These are phyloP conservation scores for Teratosphaeria viscida DNA, from an alignment of 2,329 filamentous ascomycete species.

Conservation along the genomic window DNA sequence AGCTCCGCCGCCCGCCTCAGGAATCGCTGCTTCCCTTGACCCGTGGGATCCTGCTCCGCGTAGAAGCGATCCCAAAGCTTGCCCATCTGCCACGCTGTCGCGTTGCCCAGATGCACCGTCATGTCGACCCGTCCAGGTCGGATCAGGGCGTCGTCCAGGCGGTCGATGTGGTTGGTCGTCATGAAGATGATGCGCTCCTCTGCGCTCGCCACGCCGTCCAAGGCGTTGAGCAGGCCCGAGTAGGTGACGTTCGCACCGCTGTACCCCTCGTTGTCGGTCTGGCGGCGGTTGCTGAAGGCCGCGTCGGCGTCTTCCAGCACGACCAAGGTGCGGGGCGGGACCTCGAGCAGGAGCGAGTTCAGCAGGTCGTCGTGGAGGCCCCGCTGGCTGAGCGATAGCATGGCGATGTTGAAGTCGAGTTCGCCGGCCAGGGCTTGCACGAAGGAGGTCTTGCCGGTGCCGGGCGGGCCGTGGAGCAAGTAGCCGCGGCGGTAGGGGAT, in stretches of 20 bases:
- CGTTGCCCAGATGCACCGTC: slow-evolving; percentile 81
- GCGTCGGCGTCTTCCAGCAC: slow-evolving; percentile 86
- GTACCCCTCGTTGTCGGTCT: slow-evolving; percentile 72
- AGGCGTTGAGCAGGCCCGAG: slow-evolving; percentile 63
- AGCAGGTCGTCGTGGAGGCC: slow-evolving; percentile 84
- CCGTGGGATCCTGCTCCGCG: slow-evolving; percentile 61
- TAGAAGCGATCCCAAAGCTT: slow-evolving; percentile 95
- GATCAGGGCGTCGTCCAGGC: slow-evolving; percentile 79
- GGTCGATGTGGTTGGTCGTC: slow-evolving; percentile 88
- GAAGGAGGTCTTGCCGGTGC: slow-evolving; percentile 89
- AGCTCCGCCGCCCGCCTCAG: slow-evolving; percentile 58
- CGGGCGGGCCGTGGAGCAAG: slow-evolving; percentile 77
- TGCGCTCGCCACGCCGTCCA: slow-evolving; percentile 83
- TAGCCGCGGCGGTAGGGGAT: slow-evolving; percentile 89
- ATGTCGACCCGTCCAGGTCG: slow-evolving; percentile 88
- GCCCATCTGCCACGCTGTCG: slow-evolving; percentile 71
- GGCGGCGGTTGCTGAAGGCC: slow-evolving; percentile 72
- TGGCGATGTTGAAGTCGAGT: slow-evolving; percentile 82
- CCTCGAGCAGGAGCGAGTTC: slow-evolving; percentile 73
- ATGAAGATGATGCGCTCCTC: slow-evolving; percentile 90
- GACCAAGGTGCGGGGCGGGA: slow-evolving; percentile 72
- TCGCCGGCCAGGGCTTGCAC: slow-evolving; percentile 92
- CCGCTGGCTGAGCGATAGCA: slow-evolving; percentile 81
- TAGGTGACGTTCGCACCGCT: slow-evolving; percentile 84
- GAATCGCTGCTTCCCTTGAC: slow-evolving; percentile 56